Evolutionary conservation across 1,284 basidiomycete species (phyloP).

Genomic region (Pseudozyma hubeiensis): DNA sequence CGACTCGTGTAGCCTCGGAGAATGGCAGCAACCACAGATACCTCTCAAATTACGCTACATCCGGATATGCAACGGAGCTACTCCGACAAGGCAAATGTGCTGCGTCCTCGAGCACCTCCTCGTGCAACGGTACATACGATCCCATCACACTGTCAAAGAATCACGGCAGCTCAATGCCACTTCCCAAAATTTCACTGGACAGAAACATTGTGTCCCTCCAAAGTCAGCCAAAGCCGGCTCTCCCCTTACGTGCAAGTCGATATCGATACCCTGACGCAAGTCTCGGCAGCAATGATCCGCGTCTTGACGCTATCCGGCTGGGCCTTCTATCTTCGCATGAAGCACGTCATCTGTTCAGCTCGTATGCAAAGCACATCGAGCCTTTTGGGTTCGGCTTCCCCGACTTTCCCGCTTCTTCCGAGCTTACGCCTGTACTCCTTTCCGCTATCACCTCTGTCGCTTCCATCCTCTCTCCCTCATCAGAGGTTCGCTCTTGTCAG

Average conservation of each 20-base stretch:
- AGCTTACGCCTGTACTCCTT: slow-evolving; percentile 31
- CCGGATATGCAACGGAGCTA: too few species aligned
- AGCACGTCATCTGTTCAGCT: slow-evolving; percentile 24
- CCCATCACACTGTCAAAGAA: too few species aligned
- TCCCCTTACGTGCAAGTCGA: slow-evolving; percentile 13
- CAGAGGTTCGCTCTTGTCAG: slow-evolving; percentile 1
- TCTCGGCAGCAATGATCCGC: slow-evolving; percentile 31
- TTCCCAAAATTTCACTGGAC: not conserved
- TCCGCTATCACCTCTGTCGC: slow-evolving; percentile 20
- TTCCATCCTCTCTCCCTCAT: slow-evolving; percentile 12
- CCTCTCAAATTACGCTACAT: too few species aligned
- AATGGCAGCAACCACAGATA: too few species aligned
- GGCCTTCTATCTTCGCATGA: slow-evolving; percentile 22
- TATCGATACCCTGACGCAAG: slow-evolving; percentile 25
- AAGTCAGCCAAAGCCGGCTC: not conserved
- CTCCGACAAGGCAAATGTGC: too few species aligned
- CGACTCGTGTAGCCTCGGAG: too few species aligned
- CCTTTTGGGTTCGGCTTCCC: slow-evolving; percentile 35
- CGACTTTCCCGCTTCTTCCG: slow-evolving; percentile 33
- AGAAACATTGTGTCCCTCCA: not conserved
- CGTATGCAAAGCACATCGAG: slow-evolving; percentile 26
- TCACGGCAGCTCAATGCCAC: slow-evolving; percentile 2
- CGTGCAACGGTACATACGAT: too few species aligned
- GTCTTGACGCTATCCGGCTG: slow-evolving; percentile 32
- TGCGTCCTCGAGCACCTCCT: too few species aligned